A percentile compares a stretch with the other conserved stretches of the same genome.
Conservation (phyloP, 2,329 filamentous ascomycete genomes). For the Trichocomaceae sp. region DNA sequence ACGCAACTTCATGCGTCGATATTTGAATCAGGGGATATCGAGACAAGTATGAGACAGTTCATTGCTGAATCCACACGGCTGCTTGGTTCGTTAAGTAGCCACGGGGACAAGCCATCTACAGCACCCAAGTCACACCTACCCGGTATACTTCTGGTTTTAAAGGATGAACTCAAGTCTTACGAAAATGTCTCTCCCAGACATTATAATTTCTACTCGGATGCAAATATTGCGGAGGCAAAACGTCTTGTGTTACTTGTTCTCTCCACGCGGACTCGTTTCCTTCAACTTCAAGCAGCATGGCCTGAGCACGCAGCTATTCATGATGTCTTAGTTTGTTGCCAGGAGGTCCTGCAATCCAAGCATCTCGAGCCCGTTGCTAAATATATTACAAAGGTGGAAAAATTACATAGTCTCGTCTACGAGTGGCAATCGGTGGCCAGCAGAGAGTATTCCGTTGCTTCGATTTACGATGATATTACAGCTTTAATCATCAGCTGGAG, state of each 20-base stretch:
- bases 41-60: slow-evolving; percentile 26
- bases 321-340: slow-evolving; percentile 70
- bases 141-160: slow-evolving; percentile 58
- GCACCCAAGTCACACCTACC: slow-evolving; percentile 54
- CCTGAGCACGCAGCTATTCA: slow-evolving; percentile 70
- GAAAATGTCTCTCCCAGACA: slow-evolving; percentile 35
- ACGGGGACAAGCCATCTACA: slow-evolving; percentile 16
- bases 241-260: slow-evolving; percentile 64
- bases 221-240: slow-evolving; percentile 68
- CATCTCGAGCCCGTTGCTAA: slow-evolving; percentile 80
- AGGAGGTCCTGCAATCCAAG: slow-evolving; percentile 66
- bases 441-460: slow-evolving; percentile 62
- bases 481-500: slow-evolving; percentile 81
- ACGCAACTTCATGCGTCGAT: slow-evolving; percentile 53
- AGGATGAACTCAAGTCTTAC: slow-evolving; percentile 53
- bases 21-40: slow-evolving; percentile 26
- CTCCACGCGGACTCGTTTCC: slow-evolving; percentile 65
- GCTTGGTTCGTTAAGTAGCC: slow-evolving; percentile 29
- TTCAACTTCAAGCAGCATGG: slow-evolving; percentile 57
- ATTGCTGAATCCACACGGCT: slow-evolving; percentile 30
- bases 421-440: slow-evolving; percentile 96
- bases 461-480: slow-evolving; percentile 71
- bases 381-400: slow-evolving; percentile 78
- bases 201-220: slow-evolving; percentile 87
- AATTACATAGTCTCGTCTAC: slow-evolving; percentile 74